Evolutionary conservation across 768 basidiomycete genomes (phyloP).

Genomic region (Lyophyllum semitale): DNA sequence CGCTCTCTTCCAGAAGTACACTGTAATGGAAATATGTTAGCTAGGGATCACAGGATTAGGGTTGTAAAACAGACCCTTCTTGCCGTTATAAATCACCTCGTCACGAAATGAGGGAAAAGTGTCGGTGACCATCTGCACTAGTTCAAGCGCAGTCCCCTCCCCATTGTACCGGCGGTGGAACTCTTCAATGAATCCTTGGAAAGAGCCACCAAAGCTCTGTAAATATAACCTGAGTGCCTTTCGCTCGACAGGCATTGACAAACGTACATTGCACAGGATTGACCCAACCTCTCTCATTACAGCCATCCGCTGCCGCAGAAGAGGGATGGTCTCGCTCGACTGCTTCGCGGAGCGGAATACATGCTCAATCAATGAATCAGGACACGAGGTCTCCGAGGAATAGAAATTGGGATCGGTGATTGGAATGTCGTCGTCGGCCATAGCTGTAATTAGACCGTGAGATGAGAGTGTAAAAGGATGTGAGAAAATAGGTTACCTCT

Average conservation of each 20-base stretch:
- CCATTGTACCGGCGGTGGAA: conserved; percentile 56
- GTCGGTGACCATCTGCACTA: conserved; percentile 70
- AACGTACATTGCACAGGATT: conserved; percentile 67
- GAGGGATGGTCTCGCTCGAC: conserved; percentile 66
- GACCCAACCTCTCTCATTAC: conserved; percentile 79
- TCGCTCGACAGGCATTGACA: neutral
- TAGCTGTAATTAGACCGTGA: conserved; percentile 44
- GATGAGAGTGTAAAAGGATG: conserved; percentile 3
- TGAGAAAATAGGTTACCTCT: conserved; percentile 49
- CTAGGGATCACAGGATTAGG: neutral
- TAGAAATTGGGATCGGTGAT: conserved; percentile 83
- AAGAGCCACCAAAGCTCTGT: conserved; percentile 73
- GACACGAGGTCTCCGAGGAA: conserved; percentile 65
- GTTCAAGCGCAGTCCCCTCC: conserved; percentile 67
- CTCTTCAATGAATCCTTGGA: conserved; percentile 60
- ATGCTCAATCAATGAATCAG: conserved; percentile 66
- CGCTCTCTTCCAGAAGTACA: conserved; percentile 87
- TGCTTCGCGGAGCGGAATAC: conserved; percentile 65
- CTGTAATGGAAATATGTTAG: conserved; percentile 34
- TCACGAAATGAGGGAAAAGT: conserved; percentile 80
- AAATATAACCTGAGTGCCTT: neutral
- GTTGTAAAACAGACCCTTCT: conserved; percentile 47
- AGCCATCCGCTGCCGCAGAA: conserved; percentile 68
- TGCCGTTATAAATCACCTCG: conserved; percentile 57
- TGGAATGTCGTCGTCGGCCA: conserved; percentile 71